A percentile compares a stretch with the other conserved stretches of the same genome.
Evolutionary conservation across 352 stramenopile species (phyloP).

Genomic region (Globisporangium uncinulatum): DNA sequence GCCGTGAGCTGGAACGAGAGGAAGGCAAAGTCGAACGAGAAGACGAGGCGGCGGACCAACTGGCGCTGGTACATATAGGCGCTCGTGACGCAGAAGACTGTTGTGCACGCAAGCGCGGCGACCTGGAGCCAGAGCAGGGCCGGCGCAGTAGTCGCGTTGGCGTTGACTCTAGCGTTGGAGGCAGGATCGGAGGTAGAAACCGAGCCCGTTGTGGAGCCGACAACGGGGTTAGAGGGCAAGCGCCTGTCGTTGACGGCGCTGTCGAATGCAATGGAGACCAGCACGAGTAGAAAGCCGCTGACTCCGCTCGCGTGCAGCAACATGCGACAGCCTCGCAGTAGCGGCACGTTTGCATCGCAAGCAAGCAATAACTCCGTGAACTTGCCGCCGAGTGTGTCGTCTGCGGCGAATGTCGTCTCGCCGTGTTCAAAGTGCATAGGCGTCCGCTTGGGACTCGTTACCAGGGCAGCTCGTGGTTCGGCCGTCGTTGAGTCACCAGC

Average conservation of each 20-base stretch:
- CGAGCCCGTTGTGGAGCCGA: not conserved
- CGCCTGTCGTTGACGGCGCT: not conserved
- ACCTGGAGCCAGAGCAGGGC: slow-evolving; percentile 1
- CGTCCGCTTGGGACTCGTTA: not conserved
- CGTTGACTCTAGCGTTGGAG: not conserved
- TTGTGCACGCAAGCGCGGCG: slow-evolving; percentile 6
- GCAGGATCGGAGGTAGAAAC: not conserved
- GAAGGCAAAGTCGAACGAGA: slow-evolving; percentile 38
- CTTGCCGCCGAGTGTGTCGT: not conserved
- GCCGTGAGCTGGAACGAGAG: slow-evolving; percentile 29
- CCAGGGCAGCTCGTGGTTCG: not conserved
- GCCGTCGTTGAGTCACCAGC: too few species aligned
- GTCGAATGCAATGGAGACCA: not conserved
- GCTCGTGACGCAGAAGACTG: slow-evolving; percentile 10
- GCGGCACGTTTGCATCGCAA: not conserved
- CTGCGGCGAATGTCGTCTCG: not conserved
- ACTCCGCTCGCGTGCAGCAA: not conserved
- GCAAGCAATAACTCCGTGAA: not conserved
- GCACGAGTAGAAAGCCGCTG: not conserved
- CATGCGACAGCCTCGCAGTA: not conserved
- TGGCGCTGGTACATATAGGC: slow-evolving; percentile 16
- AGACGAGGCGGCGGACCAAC: slow-evolving; percentile 21
- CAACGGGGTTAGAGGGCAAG: not conserved
- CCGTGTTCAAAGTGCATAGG: not conserved
- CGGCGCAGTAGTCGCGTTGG: not conserved